phyloP scores from a whole-genome alignment of 495 filamentous ascomycete species.

The Penicillium antarcticum region DNA sequence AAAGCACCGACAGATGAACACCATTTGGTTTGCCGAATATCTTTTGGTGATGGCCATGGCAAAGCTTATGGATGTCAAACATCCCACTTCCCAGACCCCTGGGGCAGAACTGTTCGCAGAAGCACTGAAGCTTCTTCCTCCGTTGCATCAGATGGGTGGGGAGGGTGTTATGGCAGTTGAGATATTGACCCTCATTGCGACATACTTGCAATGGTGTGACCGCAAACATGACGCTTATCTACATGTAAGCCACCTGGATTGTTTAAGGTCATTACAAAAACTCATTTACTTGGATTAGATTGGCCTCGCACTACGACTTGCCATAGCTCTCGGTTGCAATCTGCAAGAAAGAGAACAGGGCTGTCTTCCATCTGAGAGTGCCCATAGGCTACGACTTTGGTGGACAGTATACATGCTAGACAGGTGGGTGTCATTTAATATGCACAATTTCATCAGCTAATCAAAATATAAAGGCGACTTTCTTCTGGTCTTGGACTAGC shows the following conservation, averaged over 20 bases:
- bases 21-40: constrained; percentile 22
- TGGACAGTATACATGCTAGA: constrained; percentile 28
- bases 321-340: constrained; percentile 21
- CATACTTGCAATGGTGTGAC: constrained; percentile 26
- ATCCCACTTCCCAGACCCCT: constrained; percentile 15
- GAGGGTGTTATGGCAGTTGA: constrained; percentile 19
- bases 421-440: constrained; percentile 1
- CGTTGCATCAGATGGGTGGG: constrained; percentile 15
- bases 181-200: constrained; percentile 18
- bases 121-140: constrained; percentile 16
- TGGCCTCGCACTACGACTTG: constrained; percentile 18
- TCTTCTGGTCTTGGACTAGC: constrained; percentile 21
- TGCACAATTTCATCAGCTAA: background rate
- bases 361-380: constrained; percentile 17
- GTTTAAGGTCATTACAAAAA: background rate
- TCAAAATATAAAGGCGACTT: constrained; percentile 9
- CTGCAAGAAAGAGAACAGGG: constrained; percentile 11
- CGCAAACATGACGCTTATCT: constrained; percentile 24
- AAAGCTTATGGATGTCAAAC: constrained; percentile 19
- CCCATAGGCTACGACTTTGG: constrained; percentile 19
- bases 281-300: constrained; percentile 9
- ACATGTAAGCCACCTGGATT: constrained; percentile 5
- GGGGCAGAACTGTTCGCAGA: constrained; percentile 20
- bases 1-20: constrained; percentile 7
- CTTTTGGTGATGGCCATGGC: constrained; percentile 27